Evolutionary conservation across 1,284 basidiomycete genomes (phyloP).

Genomic region (Microbotryum scabiosae): DNA sequence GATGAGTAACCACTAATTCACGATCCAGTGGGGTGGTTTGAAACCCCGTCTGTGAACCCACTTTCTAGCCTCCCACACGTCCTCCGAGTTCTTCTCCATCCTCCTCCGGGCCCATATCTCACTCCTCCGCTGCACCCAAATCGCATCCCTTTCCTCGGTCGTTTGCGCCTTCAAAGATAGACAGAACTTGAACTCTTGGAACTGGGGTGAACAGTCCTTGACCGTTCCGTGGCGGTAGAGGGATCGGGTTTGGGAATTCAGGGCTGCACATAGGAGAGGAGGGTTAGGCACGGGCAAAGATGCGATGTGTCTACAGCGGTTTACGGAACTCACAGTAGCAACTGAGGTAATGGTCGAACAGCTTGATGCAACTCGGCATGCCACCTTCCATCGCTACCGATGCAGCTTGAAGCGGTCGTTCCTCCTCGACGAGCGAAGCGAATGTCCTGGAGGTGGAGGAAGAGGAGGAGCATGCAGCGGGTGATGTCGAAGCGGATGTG

Average conservation of each 20-base stretch:
- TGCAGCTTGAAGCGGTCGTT: slow-evolving; percentile 31
- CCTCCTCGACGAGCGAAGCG: slow-evolving; percentile 30
- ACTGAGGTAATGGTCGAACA: slow-evolving; percentile 33
- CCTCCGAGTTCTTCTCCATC: slow-evolving; percentile 70
- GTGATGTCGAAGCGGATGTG: neutral
- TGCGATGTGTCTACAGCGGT: too few species aligned
- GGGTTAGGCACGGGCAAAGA: slow-evolving; percentile 1
- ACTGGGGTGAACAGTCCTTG: slow-evolving; percentile 66
- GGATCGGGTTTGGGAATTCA: slow-evolving; percentile 71
- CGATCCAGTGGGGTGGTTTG: too few species aligned
- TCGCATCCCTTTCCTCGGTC: slow-evolving; percentile 63
- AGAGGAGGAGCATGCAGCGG: neutral
- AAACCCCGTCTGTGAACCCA: slow-evolving; percentile 42
- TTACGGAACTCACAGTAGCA: slow-evolving; percentile 30
- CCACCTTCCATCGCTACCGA: slow-evolving; percentile 33
- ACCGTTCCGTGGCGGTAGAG: slow-evolving; percentile 78
- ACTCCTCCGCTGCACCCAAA: slow-evolving; percentile 75
- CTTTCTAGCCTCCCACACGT: slow-evolving; percentile 83
- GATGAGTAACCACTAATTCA: too few species aligned
- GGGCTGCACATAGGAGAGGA: slow-evolving; percentile 47
- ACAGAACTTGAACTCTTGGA: slow-evolving; percentile 94
- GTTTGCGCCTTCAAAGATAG: slow-evolving; percentile 70
- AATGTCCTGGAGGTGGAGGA: slow-evolving; percentile 11
- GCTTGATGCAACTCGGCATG: slow-evolving; percentile 30
- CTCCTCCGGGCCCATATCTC: slow-evolving; percentile 83